These are phyloP conservation scores for Ceratocystis eucalypticola DNA, from an alignment of 2,329 filamentous ascomycete species.

Conservation along the genomic window DNA sequence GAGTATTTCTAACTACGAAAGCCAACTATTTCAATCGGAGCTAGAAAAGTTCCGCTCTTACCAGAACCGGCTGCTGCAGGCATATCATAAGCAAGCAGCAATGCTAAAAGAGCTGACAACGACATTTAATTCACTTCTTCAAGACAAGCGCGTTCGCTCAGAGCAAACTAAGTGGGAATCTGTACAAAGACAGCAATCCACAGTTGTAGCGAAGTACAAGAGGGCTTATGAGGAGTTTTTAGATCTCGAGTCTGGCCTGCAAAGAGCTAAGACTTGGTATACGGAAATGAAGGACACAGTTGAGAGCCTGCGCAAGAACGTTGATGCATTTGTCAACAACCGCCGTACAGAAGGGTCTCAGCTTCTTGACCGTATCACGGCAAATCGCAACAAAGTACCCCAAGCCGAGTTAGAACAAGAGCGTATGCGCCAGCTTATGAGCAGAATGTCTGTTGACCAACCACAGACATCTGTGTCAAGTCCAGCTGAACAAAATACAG, in stretches of 20 bases:
- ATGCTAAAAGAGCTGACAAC: constrained; percentile 89
- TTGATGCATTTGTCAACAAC: constrained; percentile 94
- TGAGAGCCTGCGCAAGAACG: constrained; percentile 84
- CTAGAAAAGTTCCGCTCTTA: constrained; percentile 95
- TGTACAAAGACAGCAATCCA: constrained; percentile 68
- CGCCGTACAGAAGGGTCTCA: constrained; percentile 81
- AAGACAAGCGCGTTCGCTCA: constrained; percentile 83
- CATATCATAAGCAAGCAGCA: constrained; percentile 86
- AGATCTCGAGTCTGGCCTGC: constrained; percentile 72
- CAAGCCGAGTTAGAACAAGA: constrained; percentile 77
- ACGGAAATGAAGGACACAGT: constrained; percentile 91
- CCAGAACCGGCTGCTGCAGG: constrained; percentile 79
- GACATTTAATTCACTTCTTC: constrained; percentile 73
- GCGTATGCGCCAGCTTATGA: constrained; percentile 78
- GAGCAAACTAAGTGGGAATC: constrained; percentile 93
- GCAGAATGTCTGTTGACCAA: constrained; percentile 81
- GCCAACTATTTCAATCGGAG: constrained; percentile 84
- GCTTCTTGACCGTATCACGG: constrained; percentile 71
- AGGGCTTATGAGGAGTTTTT: constrained; percentile 86
- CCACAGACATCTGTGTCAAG: constrained; percentile 26
- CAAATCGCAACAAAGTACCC: constrained; percentile 41
- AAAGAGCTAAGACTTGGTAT: constrained; percentile 86
- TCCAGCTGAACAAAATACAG: constrained; percentile 24
- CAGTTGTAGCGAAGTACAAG: constrained; percentile 76
- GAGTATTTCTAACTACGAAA: constrained; percentile 81